Conservation (phyloP, 2,329 filamentous ascomycete species). For the Fusarium sp. region DNA sequence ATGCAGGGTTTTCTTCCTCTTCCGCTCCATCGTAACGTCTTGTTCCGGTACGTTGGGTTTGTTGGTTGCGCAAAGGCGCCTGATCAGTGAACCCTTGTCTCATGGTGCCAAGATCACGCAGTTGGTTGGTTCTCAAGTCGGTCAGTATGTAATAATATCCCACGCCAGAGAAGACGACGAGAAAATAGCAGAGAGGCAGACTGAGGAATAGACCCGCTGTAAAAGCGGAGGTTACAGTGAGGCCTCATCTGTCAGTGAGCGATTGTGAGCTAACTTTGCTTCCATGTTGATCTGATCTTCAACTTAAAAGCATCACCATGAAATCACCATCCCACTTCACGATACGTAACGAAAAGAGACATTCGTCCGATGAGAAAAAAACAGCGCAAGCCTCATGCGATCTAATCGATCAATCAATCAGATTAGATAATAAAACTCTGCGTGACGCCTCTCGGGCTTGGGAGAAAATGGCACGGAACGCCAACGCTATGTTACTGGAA, state of each 20-base stretch:
- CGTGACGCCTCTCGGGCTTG: neutral
- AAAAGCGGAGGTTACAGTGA: slow-evolving; percentile 31
- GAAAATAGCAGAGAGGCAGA: neutral
- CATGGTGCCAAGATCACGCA: slow-evolving; percentile 6
- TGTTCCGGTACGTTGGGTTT: slow-evolving; percentile 21
- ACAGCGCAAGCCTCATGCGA: slow-evolving; percentile 16
- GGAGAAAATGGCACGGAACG: neutral
- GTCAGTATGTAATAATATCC: neutral
- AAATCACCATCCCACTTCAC: slow-evolving; percentile 11
- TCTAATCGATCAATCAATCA: slow-evolving; percentile 46
- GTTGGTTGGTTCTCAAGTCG: neutral
- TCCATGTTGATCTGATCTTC: neutral
- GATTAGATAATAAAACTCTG: slow-evolving; percentile 45
- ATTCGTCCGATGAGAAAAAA: neutral
- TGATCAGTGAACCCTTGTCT: slow-evolving; percentile 28
- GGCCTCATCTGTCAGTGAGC: neutral
- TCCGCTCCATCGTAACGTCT: neutral
- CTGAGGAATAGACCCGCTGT: slow-evolving; percentile 10
- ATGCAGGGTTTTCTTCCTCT: slow-evolving; percentile 19
- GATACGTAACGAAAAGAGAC: neutral
- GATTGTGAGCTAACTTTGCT: no score
- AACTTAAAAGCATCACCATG: neutral
- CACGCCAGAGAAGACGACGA: slow-evolving; percentile 5
- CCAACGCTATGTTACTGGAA: neutral
- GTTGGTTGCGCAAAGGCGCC: neutral